A percentile compares a stretch with the other conserved stretches of the same genome.
phyloP scores from a whole-genome alignment of 495 filamentous ascomycete genomes.

The Bacidia gigantensis region DNA sequence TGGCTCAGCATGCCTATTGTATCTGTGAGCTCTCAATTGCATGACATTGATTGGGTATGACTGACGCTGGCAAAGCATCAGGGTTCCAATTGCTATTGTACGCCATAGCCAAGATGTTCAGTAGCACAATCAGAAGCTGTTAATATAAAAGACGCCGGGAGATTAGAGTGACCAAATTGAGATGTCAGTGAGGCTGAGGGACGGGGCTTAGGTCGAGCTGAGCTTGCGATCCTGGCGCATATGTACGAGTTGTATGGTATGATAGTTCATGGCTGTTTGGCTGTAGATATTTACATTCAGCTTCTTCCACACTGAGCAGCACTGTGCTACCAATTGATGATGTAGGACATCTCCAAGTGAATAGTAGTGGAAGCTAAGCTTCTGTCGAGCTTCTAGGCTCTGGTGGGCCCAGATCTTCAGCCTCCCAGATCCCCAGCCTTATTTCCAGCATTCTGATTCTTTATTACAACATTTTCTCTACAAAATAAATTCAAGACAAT shows the following conservation, averaged over 20 bases:
- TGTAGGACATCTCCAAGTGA: not conserved
- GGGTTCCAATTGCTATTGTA: constrained; percentile 90
- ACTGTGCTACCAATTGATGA: not conserved
- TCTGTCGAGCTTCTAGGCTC: not conserved
- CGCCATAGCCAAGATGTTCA: constrained; percentile 46
- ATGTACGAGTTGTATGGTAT: not conserved
- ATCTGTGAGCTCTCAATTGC: constrained; percentile 2
- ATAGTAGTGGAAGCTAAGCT: not conserved
- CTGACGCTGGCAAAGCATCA: constrained; percentile 93
- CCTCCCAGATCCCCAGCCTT: no score
- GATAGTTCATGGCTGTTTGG: not conserved
- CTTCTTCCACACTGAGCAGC: not conserved
- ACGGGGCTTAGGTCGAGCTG: not conserved
- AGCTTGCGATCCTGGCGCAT: not conserved
- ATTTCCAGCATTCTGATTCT: no score
- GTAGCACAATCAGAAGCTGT: not conserved
- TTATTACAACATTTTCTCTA: no score
- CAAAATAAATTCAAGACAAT: no score
- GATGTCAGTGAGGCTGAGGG: not conserved
- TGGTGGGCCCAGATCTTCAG: no score
- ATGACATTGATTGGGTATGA: constrained; percentile 13
- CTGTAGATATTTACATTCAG: no score
- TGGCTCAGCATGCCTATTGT: constrained; percentile 74
- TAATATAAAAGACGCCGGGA: not conserved
- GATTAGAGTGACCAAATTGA: not conserved